Conservation (phyloP, 208 protist species). For the Acanthamoeba castellanii region DNA sequence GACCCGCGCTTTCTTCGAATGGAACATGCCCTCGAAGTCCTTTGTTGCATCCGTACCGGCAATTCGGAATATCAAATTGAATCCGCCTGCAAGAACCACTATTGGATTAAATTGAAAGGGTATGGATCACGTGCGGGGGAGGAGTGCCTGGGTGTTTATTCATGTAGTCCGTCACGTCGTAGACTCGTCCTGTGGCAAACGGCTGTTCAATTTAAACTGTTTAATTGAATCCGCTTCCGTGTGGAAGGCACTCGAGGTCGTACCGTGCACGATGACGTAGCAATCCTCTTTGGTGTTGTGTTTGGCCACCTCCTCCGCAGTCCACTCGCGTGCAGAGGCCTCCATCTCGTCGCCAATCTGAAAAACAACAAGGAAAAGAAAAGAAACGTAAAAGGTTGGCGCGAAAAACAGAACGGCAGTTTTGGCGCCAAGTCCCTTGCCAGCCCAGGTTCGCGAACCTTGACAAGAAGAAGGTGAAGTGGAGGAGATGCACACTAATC, state of each 20-base stretch:
- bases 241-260: not conserved
- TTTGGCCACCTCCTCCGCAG: conserved; percentile 13
- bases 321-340: not conserved
- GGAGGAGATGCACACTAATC: not conserved
- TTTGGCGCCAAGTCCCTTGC: not conserved
- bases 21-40: conserved; percentile 83
- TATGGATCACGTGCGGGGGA: not conserved
- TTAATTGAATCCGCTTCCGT: not conserved
- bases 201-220: not conserved
- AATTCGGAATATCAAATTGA: conserved; percentile 67
- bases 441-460: not conserved
- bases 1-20: conserved; percentile 76
- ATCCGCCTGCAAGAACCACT: not conserved
- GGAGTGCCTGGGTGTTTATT: conserved; percentile 72
- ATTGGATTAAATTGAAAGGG: not conserved
- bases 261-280: conserved; percentile 32
- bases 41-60: conserved; percentile 69
- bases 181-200: not conserved
- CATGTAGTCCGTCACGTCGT: conserved; percentile 77
- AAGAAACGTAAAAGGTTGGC: not conserved
- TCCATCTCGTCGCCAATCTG: not conserved
- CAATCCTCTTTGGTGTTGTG: conserved; percentile 64
- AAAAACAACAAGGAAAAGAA: not conserved
- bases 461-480: not conserved
- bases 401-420: not conserved